These are phyloP conservation scores for Curvularia spicifera DNA, from an alignment of 2,329 filamentous ascomycete species.

Conservation along the genomic window DNA sequence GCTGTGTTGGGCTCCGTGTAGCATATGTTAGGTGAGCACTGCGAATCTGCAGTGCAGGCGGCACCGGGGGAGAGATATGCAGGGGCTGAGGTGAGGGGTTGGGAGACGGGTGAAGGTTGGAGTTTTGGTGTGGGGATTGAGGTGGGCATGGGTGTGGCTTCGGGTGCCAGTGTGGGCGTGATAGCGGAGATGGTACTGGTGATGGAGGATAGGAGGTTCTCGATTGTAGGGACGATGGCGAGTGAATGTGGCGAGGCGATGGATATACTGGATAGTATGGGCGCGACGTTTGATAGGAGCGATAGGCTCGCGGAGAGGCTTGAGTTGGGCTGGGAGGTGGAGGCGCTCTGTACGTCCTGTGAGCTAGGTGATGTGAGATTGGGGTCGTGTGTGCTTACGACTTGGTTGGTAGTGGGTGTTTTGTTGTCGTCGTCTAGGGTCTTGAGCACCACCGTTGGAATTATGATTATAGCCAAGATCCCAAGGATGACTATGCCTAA, in stretches of 20 bases:
- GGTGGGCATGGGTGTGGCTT: background rate
- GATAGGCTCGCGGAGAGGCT: background rate
- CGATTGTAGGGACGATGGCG: background rate
- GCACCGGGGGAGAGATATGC: background rate
- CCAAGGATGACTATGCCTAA: background rate
- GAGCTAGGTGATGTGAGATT: background rate
- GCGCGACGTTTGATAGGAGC: background rate
- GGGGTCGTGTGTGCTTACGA: background rate
- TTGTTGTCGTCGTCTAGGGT: background rate
- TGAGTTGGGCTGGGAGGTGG: background rate
- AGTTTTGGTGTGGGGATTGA: background rate
- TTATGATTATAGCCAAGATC: background rate
- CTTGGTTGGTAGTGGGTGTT: background rate
- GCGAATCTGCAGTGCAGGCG: background rate
- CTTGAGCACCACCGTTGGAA: background rate
- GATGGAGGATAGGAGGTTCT: background rate
- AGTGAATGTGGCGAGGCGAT: background rate
- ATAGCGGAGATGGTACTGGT: background rate
- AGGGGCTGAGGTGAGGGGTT: no score
- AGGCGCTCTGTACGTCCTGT: background rate
- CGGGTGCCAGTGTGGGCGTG: background rate
- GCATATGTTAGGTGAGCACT: conserved; percentile 5
- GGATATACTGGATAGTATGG: background rate
- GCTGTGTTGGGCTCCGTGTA: background rate
- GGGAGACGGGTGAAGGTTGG: background rate